Percentiles rank a stretch among this genome's conserved stretches.
These are phyloP conservation scores for Aspergillus neotritici DNA, from an alignment of 2,329 filamentous ascomycete species.

Conservation along the genomic window DNA sequence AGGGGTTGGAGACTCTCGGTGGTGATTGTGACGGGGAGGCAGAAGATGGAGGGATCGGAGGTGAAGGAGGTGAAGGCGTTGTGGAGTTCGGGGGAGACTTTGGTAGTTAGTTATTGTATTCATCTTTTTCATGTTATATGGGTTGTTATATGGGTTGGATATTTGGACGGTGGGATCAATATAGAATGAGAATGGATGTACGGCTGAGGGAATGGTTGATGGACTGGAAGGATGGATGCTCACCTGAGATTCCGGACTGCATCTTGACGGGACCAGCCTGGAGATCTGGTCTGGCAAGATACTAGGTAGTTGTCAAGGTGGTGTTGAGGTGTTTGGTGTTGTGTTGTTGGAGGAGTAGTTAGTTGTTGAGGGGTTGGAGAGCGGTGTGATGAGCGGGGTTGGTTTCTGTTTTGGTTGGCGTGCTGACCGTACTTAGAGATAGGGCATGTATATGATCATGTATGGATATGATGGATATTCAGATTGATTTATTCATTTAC, in stretches of 20 bases:
- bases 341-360: too few species aligned
- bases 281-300: constrained; percentile 6
- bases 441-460: too few species aligned
- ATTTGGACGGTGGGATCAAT: background rate
- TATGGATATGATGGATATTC: too few species aligned
- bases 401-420: background rate
- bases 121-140: constrained; percentile 5
- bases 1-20: constrained; percentile 41
- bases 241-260: constrained; percentile 48
- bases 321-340: background rate
- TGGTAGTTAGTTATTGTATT: background rate
- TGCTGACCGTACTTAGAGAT: too few species aligned
- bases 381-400: constrained; percentile 17
- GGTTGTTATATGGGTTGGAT: background rate
- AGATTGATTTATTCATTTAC: too few species aligned
- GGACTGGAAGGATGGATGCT: constrained; percentile 1
- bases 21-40: constrained; percentile 43
- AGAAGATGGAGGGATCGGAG: constrained; percentile 37
- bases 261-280: constrained; percentile 26
- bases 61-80: constrained; percentile 43
- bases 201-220: constrained; percentile 4
- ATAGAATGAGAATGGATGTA: background rate
- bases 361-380: constrained; percentile 12
- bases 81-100: constrained; percentile 44
- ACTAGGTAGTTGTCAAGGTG: constrained; percentile 8